Base-by-base conservation (phyloP, 2,329 filamentous ascomycete genomes). In the Phyllosticta capitalensis region DNA sequence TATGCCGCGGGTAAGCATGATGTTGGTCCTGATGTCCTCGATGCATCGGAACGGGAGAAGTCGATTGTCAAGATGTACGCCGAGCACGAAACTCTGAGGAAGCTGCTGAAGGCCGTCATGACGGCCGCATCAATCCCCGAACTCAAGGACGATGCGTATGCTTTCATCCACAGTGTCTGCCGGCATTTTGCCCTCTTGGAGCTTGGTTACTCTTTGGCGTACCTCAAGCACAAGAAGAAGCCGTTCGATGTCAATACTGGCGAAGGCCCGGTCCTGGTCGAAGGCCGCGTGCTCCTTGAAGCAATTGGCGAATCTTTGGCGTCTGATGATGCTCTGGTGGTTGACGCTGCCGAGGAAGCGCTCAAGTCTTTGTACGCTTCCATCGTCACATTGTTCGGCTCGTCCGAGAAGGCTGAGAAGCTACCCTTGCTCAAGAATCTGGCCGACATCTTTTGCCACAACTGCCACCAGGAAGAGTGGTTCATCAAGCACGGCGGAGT, bases 391-490 rank as follows among this genome's bases (percentile, higher is more conserved):
- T 90, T 99, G 33, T 90, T 97, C 64, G 92, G 92, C 2, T 84
- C 83, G 0, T 78, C 86, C 48, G 81, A 81, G 21, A 82, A 88
- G 57, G 85, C 92, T 30, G 84, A 89, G 33, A 85, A 85, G 59
- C 80, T 99, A 9, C 84, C 87, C 0, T 90, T 99, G 73, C 99
- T 99, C 75, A 82, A 81, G 61, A 86, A 92, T 67, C 79, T 99
- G 5, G 87, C 88, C 48, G 88, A 85, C 62, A 86, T 86, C 0
- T 96, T 97, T 71, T 94, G 90, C 66, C 94, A 99, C 71, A 91
- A 90, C 64, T 99, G 94, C 71, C 92, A 96, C 67, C 91, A 94
- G 67, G 92, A 99, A 71, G 94, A 99, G 67, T 99, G 95, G 94
- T 99, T 96, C 69, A 92, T 92, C 56, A 99, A 99, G 74, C 89